These are phyloP conservation scores for Exophiala xenobiotica DNA, from an alignment of 2,329 filamentous ascomycete genomes.

Conservation along the genomic window DNA sequence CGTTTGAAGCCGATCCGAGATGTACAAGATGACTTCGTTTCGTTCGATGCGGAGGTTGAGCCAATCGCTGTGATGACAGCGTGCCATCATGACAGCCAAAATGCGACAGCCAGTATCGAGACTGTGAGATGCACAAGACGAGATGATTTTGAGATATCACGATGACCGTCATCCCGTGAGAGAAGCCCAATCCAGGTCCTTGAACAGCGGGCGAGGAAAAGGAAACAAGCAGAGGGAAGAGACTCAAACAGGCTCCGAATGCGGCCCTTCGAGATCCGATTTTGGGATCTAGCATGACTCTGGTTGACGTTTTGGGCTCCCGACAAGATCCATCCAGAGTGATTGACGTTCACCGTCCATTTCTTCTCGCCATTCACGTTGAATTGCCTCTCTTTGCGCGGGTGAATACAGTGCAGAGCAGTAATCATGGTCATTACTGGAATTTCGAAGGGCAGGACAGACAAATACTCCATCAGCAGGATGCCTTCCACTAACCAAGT, in stretches of 20 bases:
- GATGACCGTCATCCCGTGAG: constrained; percentile 2
- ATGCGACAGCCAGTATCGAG: constrained; percentile 32
- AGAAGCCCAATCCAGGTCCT: constrained; percentile 6
- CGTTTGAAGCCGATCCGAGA: constrained; percentile 29
- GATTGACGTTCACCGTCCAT: constrained; percentile 1
- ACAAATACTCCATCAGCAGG: constrained; percentile 2
- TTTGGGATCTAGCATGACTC: constrained; percentile 4
- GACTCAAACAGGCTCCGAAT: constrained; percentile 4
- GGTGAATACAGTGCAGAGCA: not conserved
- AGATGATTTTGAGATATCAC: constrained; percentile 7
- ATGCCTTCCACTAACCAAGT: constrained; percentile 5
- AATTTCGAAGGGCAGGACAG: not conserved
- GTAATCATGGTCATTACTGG: not conserved
- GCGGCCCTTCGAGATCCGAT: constrained; percentile 4
- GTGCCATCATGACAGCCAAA: constrained; percentile 33
- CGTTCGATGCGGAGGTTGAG: constrained; percentile 29
- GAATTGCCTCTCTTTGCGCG: constrained; percentile 2
- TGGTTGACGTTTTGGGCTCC: constrained; percentile 5
- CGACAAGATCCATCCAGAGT: not conserved
- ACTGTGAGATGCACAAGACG: constrained; percentile 1
- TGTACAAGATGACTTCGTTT: constrained; percentile 26
- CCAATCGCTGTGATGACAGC: constrained; percentile 31
- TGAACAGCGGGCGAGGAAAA: constrained; percentile 2
- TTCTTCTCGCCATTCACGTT: not conserved
- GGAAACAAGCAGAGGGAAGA: not conserved